Conservation (phyloP, 208 protist genomes). For the Trypanosoma mega region DNA sequence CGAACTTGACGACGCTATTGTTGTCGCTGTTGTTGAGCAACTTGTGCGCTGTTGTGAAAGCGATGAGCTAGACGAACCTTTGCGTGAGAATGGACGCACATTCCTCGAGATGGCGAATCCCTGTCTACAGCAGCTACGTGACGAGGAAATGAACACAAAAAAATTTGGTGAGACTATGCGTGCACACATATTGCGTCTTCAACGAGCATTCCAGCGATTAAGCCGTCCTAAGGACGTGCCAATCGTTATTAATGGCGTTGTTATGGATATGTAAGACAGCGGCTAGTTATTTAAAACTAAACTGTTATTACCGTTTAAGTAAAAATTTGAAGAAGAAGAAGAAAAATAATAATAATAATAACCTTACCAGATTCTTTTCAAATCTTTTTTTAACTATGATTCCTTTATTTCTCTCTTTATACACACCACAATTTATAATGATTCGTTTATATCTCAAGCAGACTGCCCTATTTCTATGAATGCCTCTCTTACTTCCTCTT, state of each 20-base stretch:
- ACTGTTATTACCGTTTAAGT: neutral
- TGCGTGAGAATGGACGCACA: constrained; percentile 29
- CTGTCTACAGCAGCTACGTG: constrained; percentile 34
- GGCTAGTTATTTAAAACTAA: neutral
- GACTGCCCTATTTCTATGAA: no score
- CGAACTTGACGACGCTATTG: constrained; percentile 57
- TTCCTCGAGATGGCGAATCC: constrained; percentile 45
- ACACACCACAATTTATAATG: no score
- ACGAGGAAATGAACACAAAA: constrained; percentile 10
- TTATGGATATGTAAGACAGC: constrained; percentile 55
- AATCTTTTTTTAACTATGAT: no score
- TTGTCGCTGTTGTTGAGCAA: constrained; percentile 66
- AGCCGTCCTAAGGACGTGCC: constrained; percentile 60
- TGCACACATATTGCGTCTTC: constrained; percentile 41
- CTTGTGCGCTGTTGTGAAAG: constrained; percentile 70
- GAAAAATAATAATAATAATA: no score
- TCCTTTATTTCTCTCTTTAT: no score
- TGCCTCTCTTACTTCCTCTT: no score
- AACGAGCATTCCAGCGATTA: constrained; percentile 44
- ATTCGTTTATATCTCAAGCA: no score
- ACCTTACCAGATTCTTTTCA: no score
- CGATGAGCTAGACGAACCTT: constrained; percentile 52
- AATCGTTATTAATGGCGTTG: constrained; percentile 78
- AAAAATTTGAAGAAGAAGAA: constrained; percentile 5
- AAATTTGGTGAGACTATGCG: constrained; percentile 44